Base-by-base conservation (phyloP, 2,329 filamentous ascomycete species). In the Pseudohalonectria lignicola region DNA sequence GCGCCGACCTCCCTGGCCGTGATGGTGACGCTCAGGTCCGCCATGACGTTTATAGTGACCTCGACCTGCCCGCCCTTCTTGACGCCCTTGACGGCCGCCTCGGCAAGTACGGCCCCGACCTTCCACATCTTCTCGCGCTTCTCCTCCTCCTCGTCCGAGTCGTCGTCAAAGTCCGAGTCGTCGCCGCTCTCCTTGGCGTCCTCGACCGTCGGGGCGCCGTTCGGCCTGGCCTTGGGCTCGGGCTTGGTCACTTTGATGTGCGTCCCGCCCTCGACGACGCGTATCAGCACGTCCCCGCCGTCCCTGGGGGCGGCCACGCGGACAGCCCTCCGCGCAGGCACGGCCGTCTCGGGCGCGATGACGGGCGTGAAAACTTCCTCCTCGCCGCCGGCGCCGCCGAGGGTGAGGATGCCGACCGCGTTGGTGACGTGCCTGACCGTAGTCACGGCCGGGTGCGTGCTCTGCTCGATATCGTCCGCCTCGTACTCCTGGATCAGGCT, bases 401-500 rank as follows among this genome's bases (percentile, higher is more conserved):
- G 64, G 49, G 79, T 76, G 45, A 94, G 72, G 38, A 96, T 82
- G 57, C 92, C 92, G 45, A 98, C 84, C 45, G 90, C 84, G 56
- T 88, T 83, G 50, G 77, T 71, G 45, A 94, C 79, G 67, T 98
- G 92, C 51, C 87, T 86, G 37, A 93, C 87, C 13, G 88, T 90
- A 25, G 90, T 95, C 46, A 98, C 87, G 56, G 87, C 86, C 37
- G 92, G 82, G 69, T 98, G 90, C 34, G 87, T 94, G 45, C 86
- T 94, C 71, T 95, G 88, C 58, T 93, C 85, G 50, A 98, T 93
- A 56, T 96, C 90, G 48, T 86, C 80, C 49, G 78, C 73, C 52
- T 98, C 92, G 62, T 94, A 98, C 61, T 94, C 90, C 61, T 88
- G 80, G 59, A 98, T 86, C 46, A 98, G 69, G 43, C 82, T 93